Base-by-base conservation (phyloP, 176 grass and related monocot species). In the Eleusine coracana region DNA sequence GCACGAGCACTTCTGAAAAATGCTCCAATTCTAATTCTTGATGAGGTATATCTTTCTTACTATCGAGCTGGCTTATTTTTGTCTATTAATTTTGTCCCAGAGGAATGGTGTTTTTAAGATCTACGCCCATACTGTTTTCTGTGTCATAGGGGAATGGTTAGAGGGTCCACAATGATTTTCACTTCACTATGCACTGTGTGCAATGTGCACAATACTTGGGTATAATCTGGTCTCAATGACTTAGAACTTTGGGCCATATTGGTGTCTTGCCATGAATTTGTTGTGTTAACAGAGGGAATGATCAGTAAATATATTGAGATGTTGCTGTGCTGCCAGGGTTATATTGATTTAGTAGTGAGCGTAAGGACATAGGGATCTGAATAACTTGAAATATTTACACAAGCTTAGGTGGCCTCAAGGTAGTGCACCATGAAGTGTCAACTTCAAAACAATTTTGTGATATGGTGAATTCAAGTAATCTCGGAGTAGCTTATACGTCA, bases 11-110 rank as follows among this genome's bases (percentile, higher is more conserved):
- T 98, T 77, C 87, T 98, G 61, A 98, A 98, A 75, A 88, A 98
- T 70, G 90, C 96, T 74, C 96, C 96, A 52, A 81, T 98, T 87
- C 89, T 98, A 60, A 93, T 98, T 90, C 96, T 98, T 67, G 96
- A 98, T 76, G 96, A 98, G 96, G 92, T 98, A 84, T 84, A 18
- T 70, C 38, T 76, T 85, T 56, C 45, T 81, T 88, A 66, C 16
- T 52, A 12, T 66, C 54, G 34, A 73, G n/a, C 76, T 54, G n/a
- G 45, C 37, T 70, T 58, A 52, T 52, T 16, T 50, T 73, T 18
- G 3, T 48, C 17, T 50, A 66, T 37, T 66, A 3, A 18, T 36
- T 14, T 31, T 66, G 14, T 66, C 31, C 29, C 29, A 37, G 62
- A 65, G 62, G 28, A 65, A 65, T 15, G 21, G 0, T 66, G 64